A percentile compares a stretch with the other conserved stretches of the same genome.
Evolutionary conservation across 2,329 filamentous ascomycete genomes (phyloP).

Genomic region (Tolypocladium tundrense): DNA sequence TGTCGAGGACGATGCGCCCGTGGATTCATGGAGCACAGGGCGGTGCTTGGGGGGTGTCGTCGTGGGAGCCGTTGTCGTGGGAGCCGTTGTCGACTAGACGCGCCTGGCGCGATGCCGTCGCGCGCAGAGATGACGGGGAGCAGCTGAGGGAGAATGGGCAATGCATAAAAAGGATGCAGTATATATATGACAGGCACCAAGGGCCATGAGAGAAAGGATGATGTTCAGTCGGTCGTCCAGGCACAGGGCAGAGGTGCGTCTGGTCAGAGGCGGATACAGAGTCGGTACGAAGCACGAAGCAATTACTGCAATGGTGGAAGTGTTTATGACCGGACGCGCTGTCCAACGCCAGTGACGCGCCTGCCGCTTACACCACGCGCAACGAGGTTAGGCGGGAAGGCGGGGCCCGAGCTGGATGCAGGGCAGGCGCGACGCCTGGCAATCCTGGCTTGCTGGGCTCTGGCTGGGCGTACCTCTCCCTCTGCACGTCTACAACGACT

Average conservation of each 20-base stretch:
- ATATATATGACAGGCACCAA: not conserved
- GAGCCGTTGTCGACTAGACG: slow-evolving; percentile 3
- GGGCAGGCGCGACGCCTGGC: not conserved
- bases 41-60: not conserved
- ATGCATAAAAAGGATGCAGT: not conserved
- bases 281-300: not conserved
- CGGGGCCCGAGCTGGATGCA: not conserved
- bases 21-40: slow-evolving; percentile 12
- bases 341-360: slow-evolving; percentile 12
- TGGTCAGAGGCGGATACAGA: not conserved
- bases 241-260: not conserved
- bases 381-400: not conserved
- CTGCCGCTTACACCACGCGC: slow-evolving; percentile 5
- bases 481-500: no score
- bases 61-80: not conserved
- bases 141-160: not conserved
- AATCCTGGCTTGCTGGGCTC: no score
- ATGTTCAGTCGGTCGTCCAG: not conserved
- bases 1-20: slow-evolving; percentile 10
- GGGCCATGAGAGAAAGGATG: not conserved
- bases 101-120: slow-evolving; percentile 6
- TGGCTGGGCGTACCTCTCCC: no score
- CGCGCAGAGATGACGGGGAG: not conserved
- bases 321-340: slow-evolving; percentile 17
- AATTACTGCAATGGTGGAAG: not conserved